Evolutionary conservation across 1,284 basidiomycete species (phyloP), one percentile per base, ranked within the genome.

Genomic region (Stygiomarasmius scandens): DNA sequence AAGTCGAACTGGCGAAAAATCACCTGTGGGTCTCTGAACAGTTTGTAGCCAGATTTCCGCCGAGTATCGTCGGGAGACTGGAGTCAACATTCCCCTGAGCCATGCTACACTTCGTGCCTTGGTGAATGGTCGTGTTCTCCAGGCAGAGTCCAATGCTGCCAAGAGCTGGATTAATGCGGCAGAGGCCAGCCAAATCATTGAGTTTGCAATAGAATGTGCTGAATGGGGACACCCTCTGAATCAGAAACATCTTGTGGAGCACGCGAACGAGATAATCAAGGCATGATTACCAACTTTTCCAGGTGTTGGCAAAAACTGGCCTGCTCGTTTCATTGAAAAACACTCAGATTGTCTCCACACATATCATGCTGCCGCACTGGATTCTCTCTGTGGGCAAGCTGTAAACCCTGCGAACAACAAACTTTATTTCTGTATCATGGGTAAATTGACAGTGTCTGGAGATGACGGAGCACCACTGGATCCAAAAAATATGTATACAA

Each of bases 241-340:
- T 51, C 69, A 72, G 34, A 38, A 51, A 11, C 53, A 64, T 3
- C 61, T 77, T 0, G 69, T 69, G 58, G 69, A 75, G 48, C 57
- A 63, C 59, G 72, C 69, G 16, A 67, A 77, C 55, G 55, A 62
- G 2, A 69, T 77, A 24, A 56, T 64, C 5, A 43, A 52, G 8
- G 70, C 63, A 9, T 54, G 64, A 6, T 61, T 68, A 6, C 44
- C 50, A 20, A 36, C 51, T 3, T 78, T 77, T 59, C 70, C 70
- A 12, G 70, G 72, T 29, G 68, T 79, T 16, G 75, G 76, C 1
- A 62, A 68, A 47, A 63, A 74, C 29, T 80, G 76, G 75, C 69
- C 69, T 2, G 49, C 64, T 12, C 64, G 67, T 6, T 78, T 79
- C 58, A 32, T 74, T 0, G 58, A 64, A 38, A 64, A 69, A 52